Conservation (phyloP, 1,139 yeast species). For the Williopsis jadinii region DNA sequence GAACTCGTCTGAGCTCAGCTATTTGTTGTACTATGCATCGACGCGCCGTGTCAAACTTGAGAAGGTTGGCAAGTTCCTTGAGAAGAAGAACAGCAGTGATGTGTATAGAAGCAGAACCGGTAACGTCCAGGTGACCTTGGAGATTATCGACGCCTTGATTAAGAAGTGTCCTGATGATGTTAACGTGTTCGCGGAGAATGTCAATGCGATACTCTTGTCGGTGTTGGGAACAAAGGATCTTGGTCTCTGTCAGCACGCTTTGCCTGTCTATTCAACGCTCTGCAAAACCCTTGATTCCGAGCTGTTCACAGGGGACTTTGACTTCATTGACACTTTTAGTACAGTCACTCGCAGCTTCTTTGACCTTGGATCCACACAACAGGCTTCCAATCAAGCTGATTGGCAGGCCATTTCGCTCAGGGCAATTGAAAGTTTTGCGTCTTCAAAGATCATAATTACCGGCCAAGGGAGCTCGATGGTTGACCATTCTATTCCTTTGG, state of each 20-base stretch:
- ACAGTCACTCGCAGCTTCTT: slow-evolving; percentile 10
- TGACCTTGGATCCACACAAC: slow-evolving; percentile 7
- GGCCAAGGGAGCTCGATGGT: slow-evolving; percentile 12
- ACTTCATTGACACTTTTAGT: slow-evolving; percentile 36
- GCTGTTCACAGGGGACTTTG: slow-evolving; percentile 65
- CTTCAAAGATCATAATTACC: slow-evolving; percentile 12
- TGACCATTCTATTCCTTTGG: slow-evolving; percentile 13
- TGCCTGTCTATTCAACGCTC: slow-evolving; percentile 47
- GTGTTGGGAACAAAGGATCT: slow-evolving; percentile 48
- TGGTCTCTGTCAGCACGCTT: slow-evolving; percentile 45
- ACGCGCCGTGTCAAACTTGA: slow-evolving; percentile 83
- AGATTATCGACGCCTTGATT: slow-evolving; percentile 61
- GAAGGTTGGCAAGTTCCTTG: slow-evolving; percentile 70
- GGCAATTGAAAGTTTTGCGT: slow-evolving; percentile 18
- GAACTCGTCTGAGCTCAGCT: slow-evolving; percentile 84
- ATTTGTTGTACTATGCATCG: slow-evolving; percentile 84
- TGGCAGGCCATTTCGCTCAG: slow-evolving; percentile 20
- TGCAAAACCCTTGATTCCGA: slow-evolving; percentile 62
- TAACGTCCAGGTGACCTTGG: slow-evolving; percentile 75
- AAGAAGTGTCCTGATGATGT: slow-evolving; percentile 75
- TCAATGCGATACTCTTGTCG: slow-evolving; percentile 31
- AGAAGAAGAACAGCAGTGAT: slow-evolving; percentile 58
- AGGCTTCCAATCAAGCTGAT: slow-evolving; percentile 13
- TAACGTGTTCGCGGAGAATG: slow-evolving; percentile 64
- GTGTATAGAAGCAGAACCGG: slow-evolving; percentile 60